phyloP scores from a whole-genome alignment of 2,329 filamentous ascomycete genomes.

The Colletotrichum karsti region DNA sequence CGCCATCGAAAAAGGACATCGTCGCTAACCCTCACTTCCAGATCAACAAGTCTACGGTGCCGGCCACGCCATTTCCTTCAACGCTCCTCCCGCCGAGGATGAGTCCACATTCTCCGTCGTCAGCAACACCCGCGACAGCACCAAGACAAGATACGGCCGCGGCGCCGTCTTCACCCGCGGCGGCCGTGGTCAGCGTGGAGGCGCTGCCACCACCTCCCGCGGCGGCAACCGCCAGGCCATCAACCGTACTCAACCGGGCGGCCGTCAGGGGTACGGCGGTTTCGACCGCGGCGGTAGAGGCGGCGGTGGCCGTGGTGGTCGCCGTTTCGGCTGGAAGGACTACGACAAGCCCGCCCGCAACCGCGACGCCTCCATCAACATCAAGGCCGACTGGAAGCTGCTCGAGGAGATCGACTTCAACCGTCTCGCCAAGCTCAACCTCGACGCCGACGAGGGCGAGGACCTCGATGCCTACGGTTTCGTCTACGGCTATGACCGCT shows the following conservation, averaged over 20 bases:
- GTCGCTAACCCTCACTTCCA: constrained; percentile 44
- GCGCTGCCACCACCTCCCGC: constrained; percentile 52
- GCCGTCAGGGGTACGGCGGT: constrained; percentile 68
- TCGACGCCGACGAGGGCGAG: constrained; percentile 94
- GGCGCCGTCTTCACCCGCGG: constrained; percentile 91
- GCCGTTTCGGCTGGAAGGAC: constrained; percentile 98
- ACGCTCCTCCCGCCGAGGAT: constrained; percentile 91
- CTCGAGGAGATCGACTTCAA: constrained; percentile 99
- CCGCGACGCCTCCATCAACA: constrained; percentile 94
- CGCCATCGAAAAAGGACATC: background rate
- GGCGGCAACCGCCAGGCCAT: constrained; percentile 68
- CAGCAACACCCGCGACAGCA: constrained; percentile 88
- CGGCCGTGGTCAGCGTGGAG: constrained; percentile 81
- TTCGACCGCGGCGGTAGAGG: constrained; percentile 80
- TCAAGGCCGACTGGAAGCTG: constrained; percentile 94
- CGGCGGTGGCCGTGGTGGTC: constrained; percentile 75
- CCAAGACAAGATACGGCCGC: constrained; percentile 87
- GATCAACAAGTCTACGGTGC: constrained; percentile 98
- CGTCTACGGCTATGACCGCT: constrained; percentile 97
- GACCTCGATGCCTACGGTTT: constrained; percentile 96
- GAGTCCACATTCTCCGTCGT: constrained; percentile 98
- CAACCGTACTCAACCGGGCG: constrained; percentile 70
- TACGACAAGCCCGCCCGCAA: constrained; percentile 98
- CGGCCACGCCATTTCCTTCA: constrained; percentile 86
- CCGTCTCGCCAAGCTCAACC: constrained; percentile 92